Evolutionary conservation across 192 early-diverging fungal species (phyloP).

Genomic region (Entomortierella parvispora): DNA sequence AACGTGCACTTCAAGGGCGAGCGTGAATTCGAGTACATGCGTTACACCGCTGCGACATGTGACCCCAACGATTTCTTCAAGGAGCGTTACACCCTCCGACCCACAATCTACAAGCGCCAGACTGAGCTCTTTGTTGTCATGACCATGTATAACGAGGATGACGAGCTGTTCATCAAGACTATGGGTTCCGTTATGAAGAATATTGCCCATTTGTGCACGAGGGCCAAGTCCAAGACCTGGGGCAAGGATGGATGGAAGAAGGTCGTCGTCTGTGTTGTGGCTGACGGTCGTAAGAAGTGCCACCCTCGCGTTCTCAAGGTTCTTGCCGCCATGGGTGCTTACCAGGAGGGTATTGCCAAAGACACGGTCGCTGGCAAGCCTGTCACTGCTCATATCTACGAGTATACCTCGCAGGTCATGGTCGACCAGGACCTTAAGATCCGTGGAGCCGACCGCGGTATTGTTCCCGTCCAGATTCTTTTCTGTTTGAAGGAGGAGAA

Average conservation of each 20-base stretch:
- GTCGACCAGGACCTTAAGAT: constrained; percentile 74
- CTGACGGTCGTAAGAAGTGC: constrained; percentile 88
- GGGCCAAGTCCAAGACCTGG: constrained; percentile 80
- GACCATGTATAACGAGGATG: constrained; percentile 82
- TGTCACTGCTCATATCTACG: constrained; percentile 87
- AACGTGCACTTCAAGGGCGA: constrained; percentile 61
- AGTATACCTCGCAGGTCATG: constrained; percentile 86
- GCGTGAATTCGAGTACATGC: constrained; percentile 78
- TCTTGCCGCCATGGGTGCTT: constrained; percentile 83
- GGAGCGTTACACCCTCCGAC: constrained; percentile 69
- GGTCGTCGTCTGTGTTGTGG: constrained; percentile 92
- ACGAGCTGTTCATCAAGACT: constrained; percentile 88
- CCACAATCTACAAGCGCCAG: constrained; percentile 59
- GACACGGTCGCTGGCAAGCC: constrained; percentile 73
- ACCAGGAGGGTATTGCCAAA: constrained; percentile 77
- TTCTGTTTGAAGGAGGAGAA: constrained; percentile 96
- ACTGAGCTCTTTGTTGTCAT: constrained; percentile 77
- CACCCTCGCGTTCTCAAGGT: constrained; percentile 80
- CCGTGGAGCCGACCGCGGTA: constrained; percentile 71
- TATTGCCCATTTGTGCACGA: constrained; percentile 89
- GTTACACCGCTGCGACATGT: constrained; percentile 79
- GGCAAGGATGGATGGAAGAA: constrained; percentile 91
- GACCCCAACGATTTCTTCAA: constrained; percentile 73
- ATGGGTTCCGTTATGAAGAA: constrained; percentile 93
- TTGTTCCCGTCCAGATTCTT: constrained; percentile 87